Conservation (phyloP, 2,329 filamentous ascomycete species). For the Monilinia polystroma region DNA sequence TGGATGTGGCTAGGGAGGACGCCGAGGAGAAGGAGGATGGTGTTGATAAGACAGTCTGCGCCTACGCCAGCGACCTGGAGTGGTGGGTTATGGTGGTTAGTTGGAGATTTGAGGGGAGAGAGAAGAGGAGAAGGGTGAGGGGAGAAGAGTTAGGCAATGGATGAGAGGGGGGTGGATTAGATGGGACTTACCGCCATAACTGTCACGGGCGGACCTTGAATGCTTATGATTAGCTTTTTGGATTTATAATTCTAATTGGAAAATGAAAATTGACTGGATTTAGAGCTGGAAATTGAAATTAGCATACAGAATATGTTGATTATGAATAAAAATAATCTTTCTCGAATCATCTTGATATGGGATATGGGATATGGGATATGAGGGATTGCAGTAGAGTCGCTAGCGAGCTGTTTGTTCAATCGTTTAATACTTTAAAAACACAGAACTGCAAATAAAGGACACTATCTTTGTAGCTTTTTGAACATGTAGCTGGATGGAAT, state of each 20-base stretch:
- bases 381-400: not conserved
- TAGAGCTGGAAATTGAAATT: too few species aligned
- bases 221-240: not conserved
- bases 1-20: conserved; percentile 38
- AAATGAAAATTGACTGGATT: not conserved
- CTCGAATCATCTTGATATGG: conserved; percentile 23
- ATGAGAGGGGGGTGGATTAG: conserved; percentile 8
- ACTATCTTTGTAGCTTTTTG: too few species aligned
- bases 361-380: not conserved
- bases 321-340: conserved; percentile 26
- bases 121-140: not conserved
- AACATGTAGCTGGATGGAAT: too few species aligned
- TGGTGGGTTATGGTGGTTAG: not conserved
- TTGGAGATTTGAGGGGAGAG: not conserved
- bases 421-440: too few species aligned
- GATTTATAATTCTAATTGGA: not conserved
- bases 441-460: too few species aligned
- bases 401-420: not conserved
- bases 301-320: conserved; percentile 35
- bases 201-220: conserved; percentile 32
- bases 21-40: conserved; percentile 32
- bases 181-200: conserved; percentile 28
- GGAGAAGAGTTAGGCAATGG: not conserved
- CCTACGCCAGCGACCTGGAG: conserved; percentile 29
- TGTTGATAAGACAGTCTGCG: conserved; percentile 34